These are phyloP conservation scores for Plasmopara muralis DNA, from an alignment of 352 stramenopile species.

Conservation along the genomic window DNA sequence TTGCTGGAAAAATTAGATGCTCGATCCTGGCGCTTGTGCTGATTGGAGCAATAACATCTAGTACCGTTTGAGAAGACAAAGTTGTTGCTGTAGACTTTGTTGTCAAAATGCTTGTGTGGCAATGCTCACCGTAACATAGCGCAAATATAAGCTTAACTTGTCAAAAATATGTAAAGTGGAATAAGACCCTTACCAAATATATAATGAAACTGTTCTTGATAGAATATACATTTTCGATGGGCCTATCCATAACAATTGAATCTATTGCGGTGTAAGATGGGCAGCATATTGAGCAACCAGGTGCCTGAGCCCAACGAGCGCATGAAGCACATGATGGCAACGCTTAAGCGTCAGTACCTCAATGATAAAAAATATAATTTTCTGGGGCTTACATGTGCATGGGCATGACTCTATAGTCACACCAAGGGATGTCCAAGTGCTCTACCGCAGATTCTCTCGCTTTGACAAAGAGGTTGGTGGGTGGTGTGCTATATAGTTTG, in stretches of 20 bases:
- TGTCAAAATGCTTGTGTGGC: too few species aligned
- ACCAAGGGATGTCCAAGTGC: constrained; percentile 41
- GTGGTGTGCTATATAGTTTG: background rate
- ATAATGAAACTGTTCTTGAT: too few species aligned
- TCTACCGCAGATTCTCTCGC: constrained; percentile 53
- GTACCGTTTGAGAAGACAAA: too few species aligned
- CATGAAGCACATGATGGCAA: constrained; percentile 65
- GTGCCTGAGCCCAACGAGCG: constrained; percentile 52
- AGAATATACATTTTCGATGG: too few species aligned
- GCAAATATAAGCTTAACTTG: too few species aligned
- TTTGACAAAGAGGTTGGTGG: constrained; percentile 55
- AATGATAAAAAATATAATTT: background rate
- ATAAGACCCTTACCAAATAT: too few species aligned
- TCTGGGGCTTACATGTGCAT: background rate
- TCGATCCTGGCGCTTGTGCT: too few species aligned
- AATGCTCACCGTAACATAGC: too few species aligned
- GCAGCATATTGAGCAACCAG: constrained; percentile 36
- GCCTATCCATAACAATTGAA: background rate
- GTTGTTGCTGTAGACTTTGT: too few species aligned
- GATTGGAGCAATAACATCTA: too few species aligned
- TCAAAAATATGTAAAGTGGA: too few species aligned
- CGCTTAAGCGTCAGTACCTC: constrained; percentile 44
- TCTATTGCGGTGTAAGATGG: constrained; percentile 21
- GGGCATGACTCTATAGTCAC: constrained; percentile 30
- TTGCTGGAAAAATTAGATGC: too few species aligned